A percentile compares a stretch with the other conserved stretches of the same genome.
These are phyloP conservation scores for Saksenaea vasiformis DNA, from an alignment of 371 early-diverging fungal genomes.

Conservation along the genomic window DNA sequence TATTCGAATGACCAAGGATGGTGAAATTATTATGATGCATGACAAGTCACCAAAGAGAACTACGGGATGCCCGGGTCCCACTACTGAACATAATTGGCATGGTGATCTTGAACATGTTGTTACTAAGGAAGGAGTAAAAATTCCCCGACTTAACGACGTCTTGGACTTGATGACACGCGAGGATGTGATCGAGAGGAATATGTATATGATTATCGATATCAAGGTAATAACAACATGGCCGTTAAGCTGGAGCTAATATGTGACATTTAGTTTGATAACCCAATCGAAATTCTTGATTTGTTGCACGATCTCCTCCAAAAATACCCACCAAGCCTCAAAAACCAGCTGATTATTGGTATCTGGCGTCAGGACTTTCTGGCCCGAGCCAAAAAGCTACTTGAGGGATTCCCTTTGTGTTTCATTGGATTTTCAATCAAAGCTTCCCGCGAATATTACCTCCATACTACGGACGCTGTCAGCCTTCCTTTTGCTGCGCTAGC, in stretches of 20 bases:
- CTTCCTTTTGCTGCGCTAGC: conserved; percentile 54
- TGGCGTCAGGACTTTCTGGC: conserved; percentile 63
- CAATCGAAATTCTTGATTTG: conserved; percentile 44
- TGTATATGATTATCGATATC: conserved; percentile 66
- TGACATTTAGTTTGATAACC: conserved; percentile 47
- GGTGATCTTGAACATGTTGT: conserved; percentile 59
- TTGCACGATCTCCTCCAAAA: conserved; percentile 30
- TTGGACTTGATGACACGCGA: conserved; percentile 50
- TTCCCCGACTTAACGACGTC: conserved; percentile 61
- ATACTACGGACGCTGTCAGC: conserved; percentile 52
- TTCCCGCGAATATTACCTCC: conserved; percentile 52
- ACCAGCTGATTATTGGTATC: conserved; percentile 62
- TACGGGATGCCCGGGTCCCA: conserved; percentile 56
- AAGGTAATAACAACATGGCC: conserved; percentile 55
- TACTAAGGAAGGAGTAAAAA: conserved; percentile 52
- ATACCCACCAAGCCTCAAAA: conserved; percentile 27
- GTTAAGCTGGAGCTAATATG: no score
- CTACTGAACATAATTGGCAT: conserved; percentile 53
- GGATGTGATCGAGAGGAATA: conserved; percentile 42
- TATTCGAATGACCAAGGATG: conserved; percentile 62
- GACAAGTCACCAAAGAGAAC: conserved; percentile 60
- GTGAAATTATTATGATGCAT: conserved; percentile 67
- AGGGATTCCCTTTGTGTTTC: conserved; percentile 46
- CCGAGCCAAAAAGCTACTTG: conserved; percentile 45
- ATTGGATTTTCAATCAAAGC: conserved; percentile 59